Base-by-base conservation (phyloP, 345 rosid genomes). In the Physaria fendleri region DNA sequence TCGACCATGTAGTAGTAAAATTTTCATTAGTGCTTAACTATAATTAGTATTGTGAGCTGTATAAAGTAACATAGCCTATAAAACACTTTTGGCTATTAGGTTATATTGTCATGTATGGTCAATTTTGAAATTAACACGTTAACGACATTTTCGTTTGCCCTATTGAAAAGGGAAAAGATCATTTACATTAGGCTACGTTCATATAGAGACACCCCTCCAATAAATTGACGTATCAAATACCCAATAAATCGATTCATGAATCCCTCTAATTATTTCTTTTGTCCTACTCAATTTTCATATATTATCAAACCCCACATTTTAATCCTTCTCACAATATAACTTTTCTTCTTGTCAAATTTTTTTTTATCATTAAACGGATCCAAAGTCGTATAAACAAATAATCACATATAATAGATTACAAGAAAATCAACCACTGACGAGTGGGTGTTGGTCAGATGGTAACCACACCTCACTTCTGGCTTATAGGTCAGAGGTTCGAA, bases 91-190 rank as follows among this genome's bases (percentile, higher is more conserved):
- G 57, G 16, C 18, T 12, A n/a, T n/a, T n/a, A 18, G 40, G 24
- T 32, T 51, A 32, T n/a, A 51, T 66, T 56, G 59, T 11, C 25
- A 14, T 47, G 58, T 66, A 40, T 40, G 45, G 72, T 58, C 72
- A 58, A 49, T 58, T 49, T 59, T 23, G 43, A 57, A 56, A 57
- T 45, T 47, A 66, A 59, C 53, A 59, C 34, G 43, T 32, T 41
- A 42, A 59, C 59, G 66, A 68, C 54, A 59, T 51, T 41, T 17
- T 59, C 42, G 55, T 50, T 51, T 68, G 66, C 48, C 66, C 72
- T 61, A 34, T 68, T 47, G 18, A 34, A 51, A 59, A 51, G 66
- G 66, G 66, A n/a, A 68, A 51, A 14, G 17, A 59, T 68, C 60
- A 51, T 55, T n/a, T n/a, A 68, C 47, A 35, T 68, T 59, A 33